Evolutionary conservation across 108 stramenopile genomes (phyloP).

Genomic region (Schizochytrium sp.): DNA sequence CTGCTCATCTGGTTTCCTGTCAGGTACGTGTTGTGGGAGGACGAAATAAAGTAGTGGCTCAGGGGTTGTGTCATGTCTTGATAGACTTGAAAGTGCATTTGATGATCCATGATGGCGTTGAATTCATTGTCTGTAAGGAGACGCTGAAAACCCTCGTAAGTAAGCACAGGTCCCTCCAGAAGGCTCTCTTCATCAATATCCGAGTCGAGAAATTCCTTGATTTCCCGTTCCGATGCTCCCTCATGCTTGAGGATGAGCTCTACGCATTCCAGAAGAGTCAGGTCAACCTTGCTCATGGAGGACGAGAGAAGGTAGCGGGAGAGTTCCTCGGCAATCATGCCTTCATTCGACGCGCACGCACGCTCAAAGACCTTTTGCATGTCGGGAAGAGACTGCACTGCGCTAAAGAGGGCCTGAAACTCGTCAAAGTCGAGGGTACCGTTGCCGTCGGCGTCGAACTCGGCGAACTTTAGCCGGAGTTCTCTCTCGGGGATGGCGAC

Average conservation of each 20-base stretch:
- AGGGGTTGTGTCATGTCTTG: slow-evolving; percentile 67
- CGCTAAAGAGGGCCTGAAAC: slow-evolving; percentile 17
- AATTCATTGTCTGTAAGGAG: slow-evolving; percentile 22
- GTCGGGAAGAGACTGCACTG: neutral
- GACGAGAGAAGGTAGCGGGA: neutral
- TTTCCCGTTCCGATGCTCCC: slow-evolving; percentile 23
- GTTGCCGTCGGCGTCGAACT: slow-evolving; percentile 42
- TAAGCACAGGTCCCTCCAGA: neutral
- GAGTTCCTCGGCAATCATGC: neutral
- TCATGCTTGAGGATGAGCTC: slow-evolving; percentile 23
- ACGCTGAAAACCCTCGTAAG: neutral
- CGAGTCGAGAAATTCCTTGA: neutral
- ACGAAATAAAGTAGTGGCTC: slow-evolving; percentile 80
- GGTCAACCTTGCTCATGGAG: neutral
- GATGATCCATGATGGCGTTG: slow-evolving; percentile 20
- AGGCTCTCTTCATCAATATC: neutral
- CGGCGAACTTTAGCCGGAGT: slow-evolving; percentile 23
- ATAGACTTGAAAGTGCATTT: neutral
- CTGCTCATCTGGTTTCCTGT: slow-evolving; percentile 75
- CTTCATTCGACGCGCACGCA: neutral
- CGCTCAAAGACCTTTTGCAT: neutral
- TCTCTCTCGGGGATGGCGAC: slow-evolving; percentile 2
- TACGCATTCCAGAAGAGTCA: neutral
- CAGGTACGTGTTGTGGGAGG: slow-evolving; percentile 92
- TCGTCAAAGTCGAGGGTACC: slow-evolving; percentile 44